These are phyloP conservation scores for Salix caprea DNA, from an alignment of 345 rosid species.

Conservation along the genomic window DNA sequence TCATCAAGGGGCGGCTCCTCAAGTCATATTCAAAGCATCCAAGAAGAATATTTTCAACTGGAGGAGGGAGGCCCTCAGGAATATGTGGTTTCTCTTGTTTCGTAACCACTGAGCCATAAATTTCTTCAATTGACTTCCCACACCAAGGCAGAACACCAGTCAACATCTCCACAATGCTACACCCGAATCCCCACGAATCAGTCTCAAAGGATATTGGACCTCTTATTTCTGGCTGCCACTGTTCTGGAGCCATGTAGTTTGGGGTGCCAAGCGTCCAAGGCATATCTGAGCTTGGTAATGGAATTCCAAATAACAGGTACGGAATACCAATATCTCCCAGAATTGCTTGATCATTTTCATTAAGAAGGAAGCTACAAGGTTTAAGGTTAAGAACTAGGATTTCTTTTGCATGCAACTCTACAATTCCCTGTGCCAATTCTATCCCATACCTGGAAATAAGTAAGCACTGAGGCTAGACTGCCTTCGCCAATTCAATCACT, in stretches of 20 bases:
- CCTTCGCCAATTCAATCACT: background rate
- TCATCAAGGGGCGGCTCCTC: conserved; percentile 82
- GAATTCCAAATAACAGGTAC: conserved; percentile 63
- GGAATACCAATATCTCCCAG: conserved; percentile 83
- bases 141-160: conserved; percentile 80
- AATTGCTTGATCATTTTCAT: conserved; percentile 60
- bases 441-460: conserved; percentile 60
- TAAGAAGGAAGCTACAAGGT: conserved; percentile 69
- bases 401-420: conserved; percentile 63
- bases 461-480: conserved; percentile 4
- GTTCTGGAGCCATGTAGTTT: conserved; percentile 98
- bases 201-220: conserved; percentile 89
- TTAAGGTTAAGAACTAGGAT: conserved; percentile 73
- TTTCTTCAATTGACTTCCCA: conserved; percentile 64
- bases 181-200: conserved; percentile 94
- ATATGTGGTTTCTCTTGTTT: conserved; percentile 66
- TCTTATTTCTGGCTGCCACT: conserved; percentile 81
- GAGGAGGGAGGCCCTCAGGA: conserved; percentile 73
- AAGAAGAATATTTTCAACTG: conserved; percentile 58
- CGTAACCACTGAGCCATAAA: conserved; percentile 57
- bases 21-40: conserved; percentile 92
- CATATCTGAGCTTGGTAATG: conserved; percentile 61
- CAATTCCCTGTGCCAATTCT: conserved; percentile 63
- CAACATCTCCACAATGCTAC: conserved; percentile 89
- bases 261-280: conserved; percentile 73